Base-by-base conservation (phyloP, 176 grass and related monocot genomes). In the Pharus latifolius region DNA sequence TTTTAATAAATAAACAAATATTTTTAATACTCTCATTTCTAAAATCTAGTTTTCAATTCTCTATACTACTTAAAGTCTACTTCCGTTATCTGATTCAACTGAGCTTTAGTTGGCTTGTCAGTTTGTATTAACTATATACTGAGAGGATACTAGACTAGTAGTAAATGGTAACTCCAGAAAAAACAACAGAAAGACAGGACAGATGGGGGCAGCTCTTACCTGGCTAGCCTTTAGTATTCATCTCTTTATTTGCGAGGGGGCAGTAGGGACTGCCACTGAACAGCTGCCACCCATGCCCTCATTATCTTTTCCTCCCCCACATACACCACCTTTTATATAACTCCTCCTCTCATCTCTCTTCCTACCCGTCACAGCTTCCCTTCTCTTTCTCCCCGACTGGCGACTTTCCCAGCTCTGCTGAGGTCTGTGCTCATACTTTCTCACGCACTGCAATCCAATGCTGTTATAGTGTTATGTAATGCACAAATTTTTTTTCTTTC, bases 281-380 rank as follows among this genome's bases (percentile, higher is more conserved):
- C 80, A 84, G 83, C 77, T 86, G 70, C 85, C 65, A 73, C 74
- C 71, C 54, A 79, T 72, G 74, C 26, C 56, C 56, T 56, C 80
- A 52, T 82, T 77, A 69, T 83, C 69, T 90, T 70, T 63, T 50
- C 44, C 75, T 20, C 30, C 11, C 78, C 59, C 56, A 62, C 65
- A 58, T n/a, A n/a, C n/a, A 70, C 35, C 10, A 63, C 25, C 54
- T 84, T 83, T 70, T 88, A 80, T 88, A 91, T 79, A 82, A 69
- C 47, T 27, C 6, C 42, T 23, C 8, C 20, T 45, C 60, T 74
- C 81, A 49, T 49, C 57, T 46, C 64, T 46, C 12, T 27, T 5
- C 45, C 41, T 67, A 33, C 26, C 48, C 70, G 27, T 35, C 31
- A 70, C 49, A 50, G 59, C 54, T 27, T 72, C 32, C 23, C 14